Percentiles rank a stretch among this genome's conserved stretches.
Evolutionary conservation across 1,284 basidiomycete genomes (phyloP).

Genomic region (Leccinum fallax): DNA sequence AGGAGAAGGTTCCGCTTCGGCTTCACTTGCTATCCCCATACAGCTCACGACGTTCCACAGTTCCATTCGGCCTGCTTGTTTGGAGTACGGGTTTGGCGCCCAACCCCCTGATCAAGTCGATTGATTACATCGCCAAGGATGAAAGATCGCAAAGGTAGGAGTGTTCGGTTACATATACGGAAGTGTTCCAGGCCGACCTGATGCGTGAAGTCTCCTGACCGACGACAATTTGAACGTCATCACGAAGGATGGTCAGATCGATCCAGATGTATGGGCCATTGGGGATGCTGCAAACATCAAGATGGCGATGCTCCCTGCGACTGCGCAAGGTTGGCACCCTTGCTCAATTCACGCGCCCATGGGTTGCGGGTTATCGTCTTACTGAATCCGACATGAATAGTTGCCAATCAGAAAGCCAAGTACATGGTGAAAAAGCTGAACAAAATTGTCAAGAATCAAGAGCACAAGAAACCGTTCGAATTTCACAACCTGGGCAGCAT

Average conservation of each 20-base stretch:
- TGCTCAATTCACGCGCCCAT: conserved; percentile 21
- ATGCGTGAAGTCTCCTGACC: conserved; percentile 52
- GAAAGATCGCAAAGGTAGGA: conserved; percentile 59
- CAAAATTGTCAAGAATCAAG: conserved; percentile 50
- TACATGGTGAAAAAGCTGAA: conserved; percentile 75
- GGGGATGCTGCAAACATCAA: conserved; percentile 76
- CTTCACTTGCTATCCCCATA: conserved; percentile 17
- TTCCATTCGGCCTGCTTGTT: conserved; percentile 80
- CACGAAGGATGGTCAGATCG: conserved; percentile 53
- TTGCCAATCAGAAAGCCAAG: conserved; percentile 80
- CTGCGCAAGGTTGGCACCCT: conserved; percentile 65
- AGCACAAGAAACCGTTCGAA: conserved; percentile 53
- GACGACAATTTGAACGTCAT: conserved; percentile 65
- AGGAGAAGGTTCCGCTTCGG: conserved; percentile 51
- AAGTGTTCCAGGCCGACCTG: conserved; percentile 14
- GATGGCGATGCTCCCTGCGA: conserved; percentile 74
- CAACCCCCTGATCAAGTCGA: conserved; percentile 72
- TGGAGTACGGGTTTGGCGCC: conserved; percentile 86
- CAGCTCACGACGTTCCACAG: conserved; percentile 39
- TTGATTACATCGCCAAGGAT: conserved; percentile 65
- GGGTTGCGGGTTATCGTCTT: conserved; percentile 33
- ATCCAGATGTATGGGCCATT: conserved; percentile 81
- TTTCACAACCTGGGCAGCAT: conserved; percentile 77
- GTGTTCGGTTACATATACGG: conserved; percentile 1
- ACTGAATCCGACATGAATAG: conserved; percentile 40